Evolutionary conservation across 192 early-diverging fungal species (phyloP), one percentile per base, ranked within the genome.

Genomic region (Tieghemiomyces parasiticus): DNA sequence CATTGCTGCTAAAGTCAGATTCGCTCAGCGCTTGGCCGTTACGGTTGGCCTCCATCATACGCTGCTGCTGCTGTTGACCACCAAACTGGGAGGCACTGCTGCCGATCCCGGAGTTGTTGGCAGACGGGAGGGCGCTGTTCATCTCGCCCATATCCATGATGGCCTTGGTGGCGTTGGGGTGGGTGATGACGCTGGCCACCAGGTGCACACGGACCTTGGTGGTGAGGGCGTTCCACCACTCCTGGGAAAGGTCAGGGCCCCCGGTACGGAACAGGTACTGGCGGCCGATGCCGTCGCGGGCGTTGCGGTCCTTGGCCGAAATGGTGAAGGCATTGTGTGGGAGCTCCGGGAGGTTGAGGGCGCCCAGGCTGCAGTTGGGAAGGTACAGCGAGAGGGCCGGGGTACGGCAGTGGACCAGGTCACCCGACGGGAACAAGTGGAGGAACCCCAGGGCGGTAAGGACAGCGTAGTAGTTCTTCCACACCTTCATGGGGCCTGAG

Each of bases 391-490:
- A 35, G 33, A 35, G 32, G 33, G 55, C 55, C 6, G 55, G 55
- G 19, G 22, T 19, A n/a, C 55, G 55, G 55, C 55, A 58, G 55
- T 58, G 16, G 35, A 58, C 55, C 55, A 58, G 35, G 24, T 58
- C 55, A 35, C 55, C 55, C 34, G 55, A 58, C 30, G 35, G 34
- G 33, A 58, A 58, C 33, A 58, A 26, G 55, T 58, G 55, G n/a
- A 58, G 33, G 55, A 58, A 58, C 4, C 55, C 55, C 34, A 58
- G 10, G 2, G 55, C 19, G 34, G 55, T 38, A n/a, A 58, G 26
- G 0, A 58, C 55, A 3, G 34, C 55, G 33, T 58, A 58, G 33
- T 35, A 58, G n/a, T 58, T 34, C 55, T 58, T 58, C 55, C 55
- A 58, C 55, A 22, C 4, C 19, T 38, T 34, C 34, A 38, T 58